Evolutionary conservation across 106 monocot species (phyloP), one percentile per base, ranked within the genome.

Genomic region (Dendrobium catenatum): DNA sequence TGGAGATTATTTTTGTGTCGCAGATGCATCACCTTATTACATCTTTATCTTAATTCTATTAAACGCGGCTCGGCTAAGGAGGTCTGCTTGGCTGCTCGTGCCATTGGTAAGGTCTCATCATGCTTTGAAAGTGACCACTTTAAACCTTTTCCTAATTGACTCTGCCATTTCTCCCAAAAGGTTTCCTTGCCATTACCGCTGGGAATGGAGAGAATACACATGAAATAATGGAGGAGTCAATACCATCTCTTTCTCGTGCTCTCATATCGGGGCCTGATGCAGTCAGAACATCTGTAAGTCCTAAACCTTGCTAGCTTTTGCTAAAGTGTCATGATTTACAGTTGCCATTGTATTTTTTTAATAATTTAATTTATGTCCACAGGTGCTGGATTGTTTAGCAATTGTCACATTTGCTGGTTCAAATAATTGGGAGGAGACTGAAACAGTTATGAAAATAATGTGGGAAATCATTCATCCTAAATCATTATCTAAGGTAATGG

Each of bases 381-480:
- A 99, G 99, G 85, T 86, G 19, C 47, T 95, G 33, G 95, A 95
- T 67, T 95, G 93, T 73, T 82, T 99, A 72, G 95, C 99, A 55
- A 29, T 93, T 27, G 80, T 86, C 18, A 88, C 93, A 76, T 99
- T 95, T 86, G 80, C 93, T 87, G 99, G 95, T 70, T 90, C 91
- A 66, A 86, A 84, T 86, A 89, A 88, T 78, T 83, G 82, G 79
- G 91, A 89, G 44, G 95, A 95, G 78, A 99, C 87, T 64, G 93
- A 95, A 47, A 82, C 80, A 56, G 82, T 88, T 37, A 91, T 99
- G 91, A 91, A 90, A 79, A 90, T 93, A 31, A 89, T 94, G 31
- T 95, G 99, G 99, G 93, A 93, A 61, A 49, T 93, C 37, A 91
- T 95, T 56, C 89, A 95, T 83, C 90, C 93, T 5, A 99, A 93